Base-by-base conservation (phyloP, 2,329 filamentous ascomycete species). In the Aaosphaeria arxii region DNA sequence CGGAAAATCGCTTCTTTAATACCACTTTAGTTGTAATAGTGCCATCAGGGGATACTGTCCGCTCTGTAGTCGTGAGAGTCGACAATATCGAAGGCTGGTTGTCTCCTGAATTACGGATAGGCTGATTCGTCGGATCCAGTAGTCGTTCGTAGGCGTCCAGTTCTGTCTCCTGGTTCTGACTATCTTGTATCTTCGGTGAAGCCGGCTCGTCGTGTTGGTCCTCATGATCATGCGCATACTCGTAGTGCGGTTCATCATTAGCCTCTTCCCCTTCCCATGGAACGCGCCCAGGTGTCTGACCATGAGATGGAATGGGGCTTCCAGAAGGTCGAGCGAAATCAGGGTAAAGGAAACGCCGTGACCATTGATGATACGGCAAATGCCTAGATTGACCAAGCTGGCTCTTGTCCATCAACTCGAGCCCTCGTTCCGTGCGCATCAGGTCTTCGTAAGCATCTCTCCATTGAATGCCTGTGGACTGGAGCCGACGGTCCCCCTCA, bases 391-490 rank as follows among this genome's bases (percentile, higher is more conserved):
- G 36, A 1, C 57, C 57, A 4, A 59, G 40, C 17, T 48, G 30
- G 7, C 53, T 42, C 9, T 35, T 1, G 5, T 55, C 47, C 4
- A 59, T 58, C 13, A 61, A 47, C 28, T 51, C 45, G 11, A 43
- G 38, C 11, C 57, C 53, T 24, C 54, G 48, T 38, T 61, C 51
- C 5, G 79, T 67, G 42, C 73, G 73, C 11, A 84, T 54, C 7
- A 85, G 71, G 55, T 85, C 82, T 56, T 84, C 80, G 54, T 82
- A 84, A 0, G 82, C 81, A 44, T 78, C 76, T 11, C 78, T 73
- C 80, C 81, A 83, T 31, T 72, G 71, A 42, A 69, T 54, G 53
- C 71, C 64, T 48, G 69, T 47, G 40, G 63, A 52, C 62, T 68
- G 30, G 57, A 72, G 43, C 51, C 63, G 35, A 38, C 67, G 61